Percentiles rank a stretch among this genome's conserved stretches.
phyloP scores from a whole-genome alignment of 1,139 yeast species.

The Schwanniomyces etchellsii region DNA sequence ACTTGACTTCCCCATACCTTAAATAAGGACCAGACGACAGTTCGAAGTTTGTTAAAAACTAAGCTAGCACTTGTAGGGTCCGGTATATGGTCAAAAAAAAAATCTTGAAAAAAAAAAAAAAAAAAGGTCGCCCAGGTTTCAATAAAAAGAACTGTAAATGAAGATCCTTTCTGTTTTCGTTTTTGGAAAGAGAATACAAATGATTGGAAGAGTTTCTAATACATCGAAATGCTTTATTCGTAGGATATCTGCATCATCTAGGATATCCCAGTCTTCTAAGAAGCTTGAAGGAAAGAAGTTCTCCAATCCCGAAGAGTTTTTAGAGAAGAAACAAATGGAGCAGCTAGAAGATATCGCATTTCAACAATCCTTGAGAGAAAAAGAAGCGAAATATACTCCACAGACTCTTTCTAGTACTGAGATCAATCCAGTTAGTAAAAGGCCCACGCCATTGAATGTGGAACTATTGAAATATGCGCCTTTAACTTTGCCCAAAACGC shows the following conservation, averaged over 20 bases:
- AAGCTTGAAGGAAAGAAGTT: conserved; percentile 10
- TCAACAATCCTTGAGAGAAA: conserved; percentile 21
- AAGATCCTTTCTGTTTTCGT: too few species aligned
- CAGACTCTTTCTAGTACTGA: conserved; percentile 31
- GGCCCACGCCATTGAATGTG: conserved; percentile 79
- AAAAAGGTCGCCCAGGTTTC: too few species aligned
- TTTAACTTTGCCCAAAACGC: conserved; percentile 56
- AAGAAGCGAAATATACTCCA: conserved; percentile 35
- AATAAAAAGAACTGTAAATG: too few species aligned
- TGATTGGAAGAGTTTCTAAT: too few species aligned
- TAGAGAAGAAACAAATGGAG: conserved; percentile 21
- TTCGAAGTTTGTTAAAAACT: too few species aligned
- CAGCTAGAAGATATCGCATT: conserved; percentile 25
- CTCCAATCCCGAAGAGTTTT: conserved; percentile 27
- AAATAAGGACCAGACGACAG: too few species aligned
- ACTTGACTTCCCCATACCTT: conserved; percentile 86
- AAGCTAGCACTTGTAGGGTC: too few species aligned
- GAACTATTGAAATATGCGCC: conserved; percentile 83
- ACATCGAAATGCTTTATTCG: too few species aligned
- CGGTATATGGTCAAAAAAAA: too few species aligned
- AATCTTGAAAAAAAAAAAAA: too few species aligned
- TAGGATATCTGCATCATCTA: too few species aligned
- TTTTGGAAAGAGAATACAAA: too few species aligned
- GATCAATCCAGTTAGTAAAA: conserved; percentile 17
- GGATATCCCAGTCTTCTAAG: not conserved